Conservation (phyloP, 1,284 basidiomycete species). For the Ceratobasidium sp. region DNA sequence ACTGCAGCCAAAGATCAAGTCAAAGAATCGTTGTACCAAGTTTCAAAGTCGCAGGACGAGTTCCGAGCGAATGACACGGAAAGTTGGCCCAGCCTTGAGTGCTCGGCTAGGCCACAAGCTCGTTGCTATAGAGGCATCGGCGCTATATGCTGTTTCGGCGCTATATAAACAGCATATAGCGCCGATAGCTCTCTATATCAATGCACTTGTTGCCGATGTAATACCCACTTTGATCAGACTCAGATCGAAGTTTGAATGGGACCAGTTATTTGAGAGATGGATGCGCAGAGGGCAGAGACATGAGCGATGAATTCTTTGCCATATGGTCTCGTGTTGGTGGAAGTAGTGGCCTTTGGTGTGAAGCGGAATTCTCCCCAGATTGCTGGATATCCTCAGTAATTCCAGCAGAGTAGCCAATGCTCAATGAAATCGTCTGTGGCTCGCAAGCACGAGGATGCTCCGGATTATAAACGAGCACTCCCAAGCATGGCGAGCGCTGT, state of each 20-base stretch:
- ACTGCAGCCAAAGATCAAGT: no score
- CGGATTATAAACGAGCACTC: no score
- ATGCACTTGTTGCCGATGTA: no score
- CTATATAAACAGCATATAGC: no score
- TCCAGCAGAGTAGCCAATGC: not conserved
- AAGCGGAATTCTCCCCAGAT: not conserved
- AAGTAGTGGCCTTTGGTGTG: not conserved
- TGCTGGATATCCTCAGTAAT: not conserved
- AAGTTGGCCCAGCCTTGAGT: no score
- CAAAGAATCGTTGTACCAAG: not conserved
- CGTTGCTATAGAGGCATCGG: no score
- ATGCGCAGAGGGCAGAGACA: not conserved
- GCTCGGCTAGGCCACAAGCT: no score
- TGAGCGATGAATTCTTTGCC: not conserved
- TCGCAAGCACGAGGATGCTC: no score
- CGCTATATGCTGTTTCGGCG: no score
- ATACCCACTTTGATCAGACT: not conserved
- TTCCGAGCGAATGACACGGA: not conserved
- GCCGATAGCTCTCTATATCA: no score
- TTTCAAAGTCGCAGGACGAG: not conserved
- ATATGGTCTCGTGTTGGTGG: not conserved
- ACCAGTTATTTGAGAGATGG: not conserved
- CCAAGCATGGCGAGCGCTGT: no score
- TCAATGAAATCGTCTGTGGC: no score
- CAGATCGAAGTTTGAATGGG: slow-evolving; percentile 11